phyloP scores from a whole-genome alignment of 2,329 filamentous ascomycete species.

The Ascochyta rabiei region DNA sequence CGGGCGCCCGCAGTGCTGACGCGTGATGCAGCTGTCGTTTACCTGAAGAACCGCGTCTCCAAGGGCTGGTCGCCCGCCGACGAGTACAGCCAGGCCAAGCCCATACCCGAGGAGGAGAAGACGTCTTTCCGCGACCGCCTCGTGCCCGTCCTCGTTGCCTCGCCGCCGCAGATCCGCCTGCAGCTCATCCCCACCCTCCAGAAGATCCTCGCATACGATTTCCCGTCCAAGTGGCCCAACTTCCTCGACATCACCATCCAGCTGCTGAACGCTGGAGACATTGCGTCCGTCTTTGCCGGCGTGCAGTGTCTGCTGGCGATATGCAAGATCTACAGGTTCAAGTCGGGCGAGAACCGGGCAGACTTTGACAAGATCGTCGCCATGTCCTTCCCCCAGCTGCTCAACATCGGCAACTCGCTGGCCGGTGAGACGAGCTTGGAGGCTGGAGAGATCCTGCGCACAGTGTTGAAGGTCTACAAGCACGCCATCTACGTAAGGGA shows the following conservation, averaged over 20 bases:
- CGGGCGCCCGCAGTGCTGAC: constrained; percentile 27
- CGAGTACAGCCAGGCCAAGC: constrained; percentile 72
- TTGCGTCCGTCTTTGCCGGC: constrained; percentile 86
- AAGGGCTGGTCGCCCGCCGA: constrained; percentile 85
- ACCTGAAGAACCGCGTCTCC: constrained; percentile 96
- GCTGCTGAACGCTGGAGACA: constrained; percentile 84
- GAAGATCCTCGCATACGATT: constrained; percentile 95
- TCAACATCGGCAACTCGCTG: constrained; percentile 85
- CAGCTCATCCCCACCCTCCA: constrained; percentile 94
- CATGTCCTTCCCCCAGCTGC: constrained; percentile 83
- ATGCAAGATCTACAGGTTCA: constrained; percentile 95
- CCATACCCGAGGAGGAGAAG: constrained; percentile 90
- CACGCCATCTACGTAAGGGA: constrained; percentile 89
- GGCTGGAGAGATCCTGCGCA: constrained; percentile 94
- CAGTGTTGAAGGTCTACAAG: constrained; percentile 96
- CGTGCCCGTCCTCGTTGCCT: constrained; percentile 84
- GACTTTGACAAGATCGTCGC: constrained; percentile 96
- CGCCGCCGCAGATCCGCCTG: constrained; percentile 80
- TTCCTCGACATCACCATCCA: constrained; percentile 93
- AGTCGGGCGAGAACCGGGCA: constrained; percentile 77
- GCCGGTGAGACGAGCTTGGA: constrained; percentile 91
- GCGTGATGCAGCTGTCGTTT: constrained; percentile 76
- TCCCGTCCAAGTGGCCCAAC: constrained; percentile 89
- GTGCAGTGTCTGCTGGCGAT: constrained; percentile 93
- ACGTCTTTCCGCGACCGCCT: constrained; percentile 83